Conservation (phyloP, 345 rosid genomes). For the Hibiscus syriacus region DNA sequence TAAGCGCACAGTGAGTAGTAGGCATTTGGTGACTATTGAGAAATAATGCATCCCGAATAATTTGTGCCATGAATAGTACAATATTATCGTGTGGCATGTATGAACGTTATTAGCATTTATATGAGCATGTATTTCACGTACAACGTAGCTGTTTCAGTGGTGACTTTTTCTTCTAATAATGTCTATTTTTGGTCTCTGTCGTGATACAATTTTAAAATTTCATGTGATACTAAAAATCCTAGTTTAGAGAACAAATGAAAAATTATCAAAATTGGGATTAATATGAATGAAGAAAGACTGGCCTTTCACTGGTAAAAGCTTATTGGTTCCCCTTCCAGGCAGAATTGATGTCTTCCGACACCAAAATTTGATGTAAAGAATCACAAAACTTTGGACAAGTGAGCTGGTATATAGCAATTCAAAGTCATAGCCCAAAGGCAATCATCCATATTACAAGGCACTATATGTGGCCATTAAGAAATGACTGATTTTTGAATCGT, state of each 20-base stretch:
- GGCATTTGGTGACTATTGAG: neutral
- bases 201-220: too few relatives aligned
- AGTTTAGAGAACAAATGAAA: too few relatives aligned
- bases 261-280: too few relatives aligned
- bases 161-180: neutral
- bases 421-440: neutral
- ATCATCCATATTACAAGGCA: too few relatives aligned
- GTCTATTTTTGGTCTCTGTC: too few relatives aligned
- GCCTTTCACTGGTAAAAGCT: too few relatives aligned
- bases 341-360: too few relatives aligned
- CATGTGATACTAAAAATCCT: too few relatives aligned
- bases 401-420: neutral
- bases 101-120: neutral
- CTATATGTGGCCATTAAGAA: too few relatives aligned
- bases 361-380: neutral
- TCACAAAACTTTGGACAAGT: neutral
- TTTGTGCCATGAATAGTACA: neutral
- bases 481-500: too few relatives aligned
- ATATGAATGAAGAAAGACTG: too few relatives aligned
- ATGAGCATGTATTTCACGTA: neutral
- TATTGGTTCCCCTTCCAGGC: too few relatives aligned
- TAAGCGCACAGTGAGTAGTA: conserved; percentile 37
- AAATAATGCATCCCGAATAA: neutral
- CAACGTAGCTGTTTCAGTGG: neutral
- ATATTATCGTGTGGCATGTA: neutral